phyloP scores from a whole-genome alignment of 352 stramenopile genomes.

The Phytophthora foliorum region DNA sequence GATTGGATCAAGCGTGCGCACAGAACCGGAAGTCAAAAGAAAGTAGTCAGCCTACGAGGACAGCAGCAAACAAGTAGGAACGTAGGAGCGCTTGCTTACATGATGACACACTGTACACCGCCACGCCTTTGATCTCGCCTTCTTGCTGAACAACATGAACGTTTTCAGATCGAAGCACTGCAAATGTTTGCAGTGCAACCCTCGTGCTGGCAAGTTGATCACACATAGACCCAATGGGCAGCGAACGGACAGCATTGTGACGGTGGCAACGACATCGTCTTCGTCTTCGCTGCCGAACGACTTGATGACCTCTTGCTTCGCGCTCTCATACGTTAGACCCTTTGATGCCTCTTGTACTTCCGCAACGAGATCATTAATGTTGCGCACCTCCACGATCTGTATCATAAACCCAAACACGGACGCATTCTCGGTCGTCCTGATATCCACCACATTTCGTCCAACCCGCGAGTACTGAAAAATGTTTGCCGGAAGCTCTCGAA shows the following conservation, averaged over 20 bases:
- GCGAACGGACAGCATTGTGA: slow-evolving; percentile 91
- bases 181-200: slow-evolving; percentile 93
- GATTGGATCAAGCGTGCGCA: slow-evolving; percentile 2
- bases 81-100: slow-evolving; percentile 48
- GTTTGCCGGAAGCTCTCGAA: slow-evolving; percentile 79
- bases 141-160: slow-evolving; percentile 94
- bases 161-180: slow-evolving; percentile 97
- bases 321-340: slow-evolving; percentile 75
- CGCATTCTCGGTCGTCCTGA: slow-evolving; percentile 75
- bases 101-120: slow-evolving; percentile 93
- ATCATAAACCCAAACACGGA: slow-evolving; percentile 76
- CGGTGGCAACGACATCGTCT: slow-evolving; percentile 87
- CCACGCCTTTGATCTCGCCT: slow-evolving; percentile 88
- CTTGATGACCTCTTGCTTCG: slow-evolving; percentile 81
- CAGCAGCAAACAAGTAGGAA: background rate
- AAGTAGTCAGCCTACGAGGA: slow-evolving; percentile 8
- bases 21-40: slow-evolving; percentile 1
- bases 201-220: slow-evolving; percentile 92
- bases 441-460: slow-evolving; percentile 80
- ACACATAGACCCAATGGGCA: slow-evolving; percentile 88
- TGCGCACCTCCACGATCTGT: slow-evolving; percentile 76
- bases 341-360: slow-evolving; percentile 70
- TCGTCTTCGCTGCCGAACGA: slow-evolving; percentile 85
- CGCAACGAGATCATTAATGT: slow-evolving; percentile 69
- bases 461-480: slow-evolving; percentile 76